phyloP scores from a whole-genome alignment of 768 basidiomycete genomes.

The Suillus sp. region DNA sequence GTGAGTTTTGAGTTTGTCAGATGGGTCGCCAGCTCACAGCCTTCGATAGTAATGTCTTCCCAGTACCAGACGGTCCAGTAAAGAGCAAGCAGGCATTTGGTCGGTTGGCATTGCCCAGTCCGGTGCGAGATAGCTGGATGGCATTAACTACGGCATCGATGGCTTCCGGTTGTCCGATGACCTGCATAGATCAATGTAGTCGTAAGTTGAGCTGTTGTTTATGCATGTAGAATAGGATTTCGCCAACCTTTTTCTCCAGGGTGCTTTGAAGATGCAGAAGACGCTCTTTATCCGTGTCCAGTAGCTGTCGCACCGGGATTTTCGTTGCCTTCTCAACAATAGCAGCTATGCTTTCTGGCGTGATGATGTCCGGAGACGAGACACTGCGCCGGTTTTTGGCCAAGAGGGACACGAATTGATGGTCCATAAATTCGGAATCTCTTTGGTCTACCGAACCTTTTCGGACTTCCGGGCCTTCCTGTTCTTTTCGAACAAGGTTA shows the following conservation, averaged over 20 bases:
- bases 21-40: constrained; percentile 18
- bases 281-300: constrained; percentile 11
- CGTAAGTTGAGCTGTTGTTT: neutral
- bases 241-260: constrained; percentile 4
- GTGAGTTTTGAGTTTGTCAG: neutral
- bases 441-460: neutral
- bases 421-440: neutral
- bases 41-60: constrained; percentile 46
- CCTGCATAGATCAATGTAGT: constrained; percentile 8
- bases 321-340: constrained; percentile 10
- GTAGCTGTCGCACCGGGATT: constrained; percentile 9
- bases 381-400: constrained; percentile 8
- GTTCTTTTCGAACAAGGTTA: constrained; percentile 5
- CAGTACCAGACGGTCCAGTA: constrained; percentile 39
- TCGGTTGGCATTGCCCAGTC: constrained; percentile 44
- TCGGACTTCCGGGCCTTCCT: constrained; percentile 6
- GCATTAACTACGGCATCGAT: constrained; percentile 51
- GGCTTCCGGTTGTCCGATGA: constrained; percentile 42
- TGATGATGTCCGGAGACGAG: constrained; percentile 13
- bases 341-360: constrained; percentile 8
- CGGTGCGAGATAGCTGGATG: constrained; percentile 49
- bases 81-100: constrained; percentile 51
- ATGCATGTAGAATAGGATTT: neutral
- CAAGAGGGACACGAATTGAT: neutral
- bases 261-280: constrained; percentile 8